Evolutionary conservation across 2,329 filamentous ascomycete species (phyloP).

Genomic region (Phaeophleospora eucalypticola): DNA sequence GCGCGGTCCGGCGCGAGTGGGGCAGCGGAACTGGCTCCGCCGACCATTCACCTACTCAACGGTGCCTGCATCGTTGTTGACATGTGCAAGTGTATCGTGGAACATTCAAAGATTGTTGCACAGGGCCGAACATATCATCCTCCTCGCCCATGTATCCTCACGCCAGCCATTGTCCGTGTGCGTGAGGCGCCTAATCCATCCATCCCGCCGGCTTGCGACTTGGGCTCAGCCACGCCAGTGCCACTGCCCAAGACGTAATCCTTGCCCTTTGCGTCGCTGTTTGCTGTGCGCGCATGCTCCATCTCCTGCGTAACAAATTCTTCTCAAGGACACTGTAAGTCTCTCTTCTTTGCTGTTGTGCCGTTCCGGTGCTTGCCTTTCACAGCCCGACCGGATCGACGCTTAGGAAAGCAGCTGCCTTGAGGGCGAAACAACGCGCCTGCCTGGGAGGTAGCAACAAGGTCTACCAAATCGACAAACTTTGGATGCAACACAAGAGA

Average conservation of each 20-base stretch:
- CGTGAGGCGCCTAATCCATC: too few species aligned
- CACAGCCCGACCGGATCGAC: too few species aligned
- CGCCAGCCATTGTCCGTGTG: too few species aligned
- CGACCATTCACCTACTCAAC: neutral
- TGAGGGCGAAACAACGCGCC: neutral
- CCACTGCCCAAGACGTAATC: slow-evolving; percentile 8
- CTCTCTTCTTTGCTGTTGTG: neutral
- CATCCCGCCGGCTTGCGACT: too few species aligned
- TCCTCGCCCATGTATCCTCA: too few species aligned
- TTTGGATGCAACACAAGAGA: neutral
- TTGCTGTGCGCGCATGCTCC: neutral
- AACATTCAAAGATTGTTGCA: too few species aligned
- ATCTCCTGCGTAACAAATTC: neutral
- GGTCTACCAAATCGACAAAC: neutral
- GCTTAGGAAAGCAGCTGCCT: slow-evolving; percentile 5
- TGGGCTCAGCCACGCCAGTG: neutral
- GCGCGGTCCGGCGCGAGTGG: neutral
- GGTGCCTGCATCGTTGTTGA: neutral
- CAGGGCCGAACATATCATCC: too few species aligned
- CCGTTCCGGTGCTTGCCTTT: too few species aligned
- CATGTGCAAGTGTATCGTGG: neutral
- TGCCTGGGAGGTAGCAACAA: slow-evolving; percentile 5
- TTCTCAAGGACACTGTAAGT: neutral
- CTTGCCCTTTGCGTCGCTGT: neutral
- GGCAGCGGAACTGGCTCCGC: neutral